These are phyloP conservation scores for Pestalotiopsis sp. DNA, from an alignment of 2,329 filamentous ascomycete species.

Conservation along the genomic window DNA sequence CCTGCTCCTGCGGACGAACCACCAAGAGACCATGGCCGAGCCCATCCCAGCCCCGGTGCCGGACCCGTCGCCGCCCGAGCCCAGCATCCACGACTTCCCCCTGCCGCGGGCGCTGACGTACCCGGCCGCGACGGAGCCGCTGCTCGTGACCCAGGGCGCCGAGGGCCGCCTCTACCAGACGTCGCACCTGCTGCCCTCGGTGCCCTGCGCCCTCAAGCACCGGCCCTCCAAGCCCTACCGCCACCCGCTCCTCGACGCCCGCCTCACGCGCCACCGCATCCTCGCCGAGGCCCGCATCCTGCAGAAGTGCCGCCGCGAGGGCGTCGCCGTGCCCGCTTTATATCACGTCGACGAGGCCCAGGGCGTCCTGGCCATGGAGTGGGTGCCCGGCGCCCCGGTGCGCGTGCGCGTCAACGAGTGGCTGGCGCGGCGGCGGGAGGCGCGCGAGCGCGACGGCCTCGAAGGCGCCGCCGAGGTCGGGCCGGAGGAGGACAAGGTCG, in stretches of 20 bases:
- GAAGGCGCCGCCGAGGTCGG: slow-evolving; percentile 18
- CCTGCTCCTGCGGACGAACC: background rate
- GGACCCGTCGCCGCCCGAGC: background rate
- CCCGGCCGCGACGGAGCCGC: slow-evolving; percentile 60
- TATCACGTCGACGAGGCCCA: slow-evolving; percentile 66
- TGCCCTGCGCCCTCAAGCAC: slow-evolving; percentile 84
- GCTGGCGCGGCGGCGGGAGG: slow-evolving; percentile 51
- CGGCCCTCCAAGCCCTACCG: slow-evolving; percentile 90
- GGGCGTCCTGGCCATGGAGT: slow-evolving; percentile 83
- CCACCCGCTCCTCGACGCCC: slow-evolving; percentile 84
- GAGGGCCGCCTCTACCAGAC: slow-evolving; percentile 94
- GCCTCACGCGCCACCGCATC: slow-evolving; percentile 84
- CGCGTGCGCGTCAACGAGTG: slow-evolving; percentile 70
- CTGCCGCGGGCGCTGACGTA: slow-evolving; percentile 69
- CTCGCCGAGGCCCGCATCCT: slow-evolving; percentile 88
- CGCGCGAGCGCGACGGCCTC: background rate
- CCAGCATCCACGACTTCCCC: slow-evolving; percentile 36
- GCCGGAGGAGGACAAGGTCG: slow-evolving; percentile 44
- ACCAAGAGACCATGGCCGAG: slow-evolving; percentile 13
- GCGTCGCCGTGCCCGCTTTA: slow-evolving; percentile 80
- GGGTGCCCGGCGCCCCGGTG: slow-evolving; percentile 75
- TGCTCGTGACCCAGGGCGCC: slow-evolving; percentile 87
- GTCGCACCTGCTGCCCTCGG: slow-evolving; percentile 69
- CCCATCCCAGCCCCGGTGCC: slow-evolving; percentile 16
- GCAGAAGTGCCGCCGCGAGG: slow-evolving; percentile 75